Evolutionary conservation across 768 basidiomycete genomes (phyloP).

Genomic region (Saitozyma sp.): DNA sequence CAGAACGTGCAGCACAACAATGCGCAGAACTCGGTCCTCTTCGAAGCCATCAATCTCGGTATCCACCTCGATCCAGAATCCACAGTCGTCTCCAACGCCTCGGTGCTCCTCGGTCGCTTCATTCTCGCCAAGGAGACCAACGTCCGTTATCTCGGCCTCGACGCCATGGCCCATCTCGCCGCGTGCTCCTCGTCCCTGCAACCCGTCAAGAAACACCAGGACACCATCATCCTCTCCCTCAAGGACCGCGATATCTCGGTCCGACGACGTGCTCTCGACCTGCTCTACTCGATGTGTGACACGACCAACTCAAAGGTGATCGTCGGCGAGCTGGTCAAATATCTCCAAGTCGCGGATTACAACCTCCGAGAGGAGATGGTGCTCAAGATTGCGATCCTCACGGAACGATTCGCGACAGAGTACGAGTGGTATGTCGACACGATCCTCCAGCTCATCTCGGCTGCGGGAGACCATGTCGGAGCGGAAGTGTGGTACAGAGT

Average conservation of each 20-base stretch:
- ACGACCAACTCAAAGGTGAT: slow-evolving; percentile 93
- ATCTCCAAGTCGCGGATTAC: slow-evolving; percentile 94
- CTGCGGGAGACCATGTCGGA: slow-evolving; percentile 97
- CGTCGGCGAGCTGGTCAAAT: slow-evolving; percentile 90
- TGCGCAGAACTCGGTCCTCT: slow-evolving; percentile 95
- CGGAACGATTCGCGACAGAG: slow-evolving; percentile 96
- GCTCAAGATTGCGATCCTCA: slow-evolving; percentile 94
- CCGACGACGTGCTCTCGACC: slow-evolving; percentile 85
- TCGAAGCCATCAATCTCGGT: slow-evolving; percentile 93
- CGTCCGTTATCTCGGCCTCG: slow-evolving; percentile 92
- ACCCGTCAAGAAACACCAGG: slow-evolving; percentile 91
- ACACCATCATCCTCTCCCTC: slow-evolving; percentile 88
- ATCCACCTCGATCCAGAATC: slow-evolving; percentile 94
- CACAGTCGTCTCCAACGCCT: slow-evolving; percentile 80
- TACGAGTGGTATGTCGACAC: slow-evolving; percentile 99
- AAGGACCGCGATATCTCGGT: slow-evolving; percentile 98
- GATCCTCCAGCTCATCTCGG: slow-evolving; percentile 89
- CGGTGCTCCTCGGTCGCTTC: slow-evolving; percentile 87
- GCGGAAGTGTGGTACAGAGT: slow-evolving; percentile 99
- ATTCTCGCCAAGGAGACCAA: slow-evolving; percentile 99
- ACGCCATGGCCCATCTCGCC: slow-evolving; percentile 97
- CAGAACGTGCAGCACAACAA: slow-evolving; percentile 97
- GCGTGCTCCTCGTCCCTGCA: slow-evolving; percentile 87
- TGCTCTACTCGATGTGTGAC: slow-evolving; percentile 99
- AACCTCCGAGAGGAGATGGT: slow-evolving; percentile 98